Percentiles rank a stretch among this genome's conserved stretches.
phyloP scores from a whole-genome alignment of 805 yeast genomes.

The Metschnikowia amazonensis region DNA sequence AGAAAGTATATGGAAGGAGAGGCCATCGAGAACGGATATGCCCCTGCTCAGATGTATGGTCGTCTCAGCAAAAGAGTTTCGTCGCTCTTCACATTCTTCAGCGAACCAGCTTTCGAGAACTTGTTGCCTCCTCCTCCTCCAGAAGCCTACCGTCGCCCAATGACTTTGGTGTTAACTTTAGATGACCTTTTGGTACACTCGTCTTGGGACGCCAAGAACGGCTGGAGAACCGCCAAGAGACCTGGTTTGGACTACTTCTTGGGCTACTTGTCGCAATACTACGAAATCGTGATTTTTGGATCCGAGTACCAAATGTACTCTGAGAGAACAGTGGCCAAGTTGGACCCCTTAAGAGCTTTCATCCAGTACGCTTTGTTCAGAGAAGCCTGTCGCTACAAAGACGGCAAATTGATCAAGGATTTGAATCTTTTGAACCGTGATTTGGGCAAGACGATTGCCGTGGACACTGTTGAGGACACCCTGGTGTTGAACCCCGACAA shows the following conservation, averaged over 20 bases:
- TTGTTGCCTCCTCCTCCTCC: slow-evolving; percentile 91
- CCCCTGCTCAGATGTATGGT: slow-evolving; percentile 59
- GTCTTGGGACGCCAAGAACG: slow-evolving; percentile 85
- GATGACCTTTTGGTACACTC: slow-evolving; percentile 91
- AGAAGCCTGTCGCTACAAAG: slow-evolving; percentile 86
- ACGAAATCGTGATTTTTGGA: slow-evolving; percentile 89
- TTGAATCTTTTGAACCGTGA: slow-evolving; percentile 88
- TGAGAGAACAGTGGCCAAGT: slow-evolving; percentile 77
- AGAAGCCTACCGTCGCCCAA: slow-evolving; percentile 87
- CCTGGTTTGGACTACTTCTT: slow-evolving; percentile 97
- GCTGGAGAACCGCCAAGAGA: slow-evolving; percentile 99
- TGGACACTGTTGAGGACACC: slow-evolving; percentile 74
- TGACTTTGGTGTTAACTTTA: slow-evolving; percentile 81
- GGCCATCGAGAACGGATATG: slow-evolving; percentile 61
- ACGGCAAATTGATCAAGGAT: slow-evolving; percentile 88
- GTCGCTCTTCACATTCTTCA: slow-evolving; percentile 75
- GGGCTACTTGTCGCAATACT: slow-evolving; percentile 91
- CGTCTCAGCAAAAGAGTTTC: slow-evolving; percentile 70
- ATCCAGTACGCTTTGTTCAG: slow-evolving; percentile 83
- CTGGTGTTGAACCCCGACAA: slow-evolving; percentile 88
- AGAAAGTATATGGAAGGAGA: slow-evolving; percentile 47
- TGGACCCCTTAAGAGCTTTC: slow-evolving; percentile 91
- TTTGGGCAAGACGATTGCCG: slow-evolving; percentile 67
- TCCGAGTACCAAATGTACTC: slow-evolving; percentile 81
- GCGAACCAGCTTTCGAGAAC: slow-evolving; percentile 91